Evolutionary conservation across 306 rosid genomes (phyloP), one percentile per base, ranked within the genome.

Genomic region (Quercus wislizeni): DNA sequence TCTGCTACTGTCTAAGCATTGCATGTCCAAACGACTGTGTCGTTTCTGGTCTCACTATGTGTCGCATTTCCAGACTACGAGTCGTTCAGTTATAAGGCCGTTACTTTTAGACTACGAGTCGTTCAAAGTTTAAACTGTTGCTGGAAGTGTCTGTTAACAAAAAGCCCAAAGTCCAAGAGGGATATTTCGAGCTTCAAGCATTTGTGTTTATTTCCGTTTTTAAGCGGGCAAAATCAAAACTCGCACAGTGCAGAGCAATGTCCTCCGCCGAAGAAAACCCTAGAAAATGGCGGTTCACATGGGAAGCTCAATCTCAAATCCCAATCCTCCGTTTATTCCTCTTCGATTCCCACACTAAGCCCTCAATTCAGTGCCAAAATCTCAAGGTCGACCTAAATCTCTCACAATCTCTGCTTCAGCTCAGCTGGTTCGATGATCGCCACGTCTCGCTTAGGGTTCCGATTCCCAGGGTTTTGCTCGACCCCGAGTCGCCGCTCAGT

Each of bases 251-350:
- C 5, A 30, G 5, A 31, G 10, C 71, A 31, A 67, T 67, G 72
- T 18, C 72, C 4, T 4, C 52, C 27, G 51, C 54, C 17, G 54
- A 10, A 11, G 83, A 76, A 75, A 59, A 18, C 55, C 67, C 76
- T 23, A 79, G 62, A 63, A 80, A 62, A 83, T 92, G 98, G 99
- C 92, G 85, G 58, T 95, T 86, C 73, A 91, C 94, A 17, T 95
- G 99, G 98, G 98, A 92, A 86, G 83, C 96, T 5, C 99, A 91
- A 75, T 90, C 97, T 5, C 92, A 90, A 85, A 76, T 84, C 78
- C 91, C 98, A 55, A 92, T 84, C 28, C 91, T 95, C 33, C 94
- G 98, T 6, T 72, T 95, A 35, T 77, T 91, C 83, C 80, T 95
- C 13, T 91, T 90, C 77, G 79, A 90, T 63, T 73, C 87, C 4